These are phyloP conservation scores for Neopestalotiopsis sp. DNA, from an alignment of 2,329 filamentous ascomycete species.

Conservation along the genomic window DNA sequence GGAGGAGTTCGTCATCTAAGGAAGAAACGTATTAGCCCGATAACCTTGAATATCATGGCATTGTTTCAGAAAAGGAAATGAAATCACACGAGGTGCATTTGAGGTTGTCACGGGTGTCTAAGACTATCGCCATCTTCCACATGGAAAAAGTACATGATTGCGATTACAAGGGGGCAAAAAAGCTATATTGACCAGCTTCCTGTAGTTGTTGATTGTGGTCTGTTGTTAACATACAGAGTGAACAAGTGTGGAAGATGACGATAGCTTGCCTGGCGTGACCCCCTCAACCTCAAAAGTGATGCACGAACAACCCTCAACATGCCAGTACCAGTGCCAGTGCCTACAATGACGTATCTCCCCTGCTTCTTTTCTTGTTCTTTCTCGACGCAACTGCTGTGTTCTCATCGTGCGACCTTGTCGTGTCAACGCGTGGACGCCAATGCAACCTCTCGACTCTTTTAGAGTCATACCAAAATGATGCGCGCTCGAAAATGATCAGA, in stretches of 20 bases:
- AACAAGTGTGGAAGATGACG: slow-evolving; percentile 68
- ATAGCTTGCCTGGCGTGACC: slow-evolving; percentile 68
- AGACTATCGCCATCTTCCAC: slow-evolving; percentile 68
- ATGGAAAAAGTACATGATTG: slow-evolving; percentile 41
- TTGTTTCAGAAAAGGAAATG: slow-evolving; percentile 26
- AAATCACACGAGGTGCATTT: slow-evolving; percentile 34
- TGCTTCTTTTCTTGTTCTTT: slow-evolving; percentile 32
- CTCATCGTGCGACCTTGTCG: slow-evolving; percentile 35
- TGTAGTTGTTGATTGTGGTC: slow-evolving; percentile 40
- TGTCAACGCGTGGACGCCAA: slow-evolving; percentile 41
- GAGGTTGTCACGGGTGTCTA: slow-evolving; percentile 51
- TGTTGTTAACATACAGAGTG: slow-evolving; percentile 70
- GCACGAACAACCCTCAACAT: slow-evolving; percentile 30
- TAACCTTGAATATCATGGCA: slow-evolving; percentile 29
- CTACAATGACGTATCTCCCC: slow-evolving; percentile 25
- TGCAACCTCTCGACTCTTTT: slow-evolving; percentile 38
- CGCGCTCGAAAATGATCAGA: slow-evolving; percentile 50
- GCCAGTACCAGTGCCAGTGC: slow-evolving; percentile 20
- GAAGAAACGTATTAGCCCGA: slow-evolving; percentile 37
- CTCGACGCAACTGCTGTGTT: slow-evolving; percentile 32
- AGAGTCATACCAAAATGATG: slow-evolving; percentile 45
- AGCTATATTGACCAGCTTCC: slow-evolving; percentile 55
- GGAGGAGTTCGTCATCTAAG: slow-evolving; percentile 67
- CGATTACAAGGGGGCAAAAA: slow-evolving; percentile 44
- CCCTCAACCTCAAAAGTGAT: slow-evolving; percentile 37